Conservation (phyloP, 257 asterid genomes). For the Przewalskia tangutica region DNA sequence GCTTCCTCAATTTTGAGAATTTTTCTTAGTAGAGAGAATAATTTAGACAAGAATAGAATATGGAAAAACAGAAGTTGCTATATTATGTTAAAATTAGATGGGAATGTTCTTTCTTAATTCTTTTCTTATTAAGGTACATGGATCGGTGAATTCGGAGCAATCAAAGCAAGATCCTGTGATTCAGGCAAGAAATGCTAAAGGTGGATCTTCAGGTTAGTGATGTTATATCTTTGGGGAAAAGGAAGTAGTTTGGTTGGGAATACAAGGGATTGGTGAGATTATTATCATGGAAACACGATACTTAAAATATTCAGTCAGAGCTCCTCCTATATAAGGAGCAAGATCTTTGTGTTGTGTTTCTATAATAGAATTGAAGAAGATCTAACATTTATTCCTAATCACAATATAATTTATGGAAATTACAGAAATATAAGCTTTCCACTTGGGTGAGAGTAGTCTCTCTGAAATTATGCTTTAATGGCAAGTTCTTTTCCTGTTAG, state of each 20-base stretch:
- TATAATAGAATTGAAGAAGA: neutral
- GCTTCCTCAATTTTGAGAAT: neutral
- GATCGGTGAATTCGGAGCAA: conserved; percentile 18
- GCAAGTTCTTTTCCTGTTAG: neutral
- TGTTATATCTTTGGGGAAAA: neutral
- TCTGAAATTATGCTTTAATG: neutral
- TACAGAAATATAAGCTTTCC: neutral
- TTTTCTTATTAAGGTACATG: conserved; percentile 27
- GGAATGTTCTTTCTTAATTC: neutral
- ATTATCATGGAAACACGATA: neutral
- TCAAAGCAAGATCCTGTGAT: conserved; percentile 34
- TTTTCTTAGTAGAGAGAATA: neutral
- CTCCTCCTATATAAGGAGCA: neutral
- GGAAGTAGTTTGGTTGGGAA: neutral
- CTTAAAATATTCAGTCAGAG: neutral
- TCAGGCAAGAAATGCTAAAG: conserved; percentile 34
- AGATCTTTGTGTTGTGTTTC: neutral
- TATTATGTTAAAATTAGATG: neutral
- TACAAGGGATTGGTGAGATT: neutral
- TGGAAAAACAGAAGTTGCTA: neutral
- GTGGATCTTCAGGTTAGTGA: conserved; percentile 38
- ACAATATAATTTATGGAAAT: neutral
- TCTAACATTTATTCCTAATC: neutral
- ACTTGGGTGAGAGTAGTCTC: neutral
- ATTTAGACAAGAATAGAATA: neutral